Percentiles rank a stretch among this genome's conserved stretches.
These are phyloP conservation scores for Penicillium odoratum DNA, from an alignment of 495 filamentous ascomycete genomes.

Conservation along the genomic window DNA sequence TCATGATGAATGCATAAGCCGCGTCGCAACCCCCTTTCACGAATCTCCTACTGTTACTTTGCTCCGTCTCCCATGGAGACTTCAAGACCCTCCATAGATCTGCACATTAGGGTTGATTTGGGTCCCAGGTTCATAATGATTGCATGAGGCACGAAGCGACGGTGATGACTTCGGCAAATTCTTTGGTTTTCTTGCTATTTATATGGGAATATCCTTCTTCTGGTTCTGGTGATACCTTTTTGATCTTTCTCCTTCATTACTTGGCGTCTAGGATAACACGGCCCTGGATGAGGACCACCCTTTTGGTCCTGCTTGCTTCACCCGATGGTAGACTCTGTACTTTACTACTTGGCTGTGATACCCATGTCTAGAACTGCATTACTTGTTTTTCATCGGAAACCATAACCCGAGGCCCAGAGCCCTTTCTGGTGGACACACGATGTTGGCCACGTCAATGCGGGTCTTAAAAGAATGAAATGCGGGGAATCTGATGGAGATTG, in stretches of 20 bases:
- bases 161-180: slow-evolving; percentile 21
- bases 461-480: slow-evolving; percentile 12
- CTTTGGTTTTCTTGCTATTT: slow-evolving; percentile 3
- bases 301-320: slow-evolving; percentile 16
- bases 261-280: slow-evolving; percentile 17
- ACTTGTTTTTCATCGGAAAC: slow-evolving; percentile 13
- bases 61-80: slow-evolving; percentile 1
- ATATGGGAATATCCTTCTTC: background rate
- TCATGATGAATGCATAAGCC: slow-evolving; percentile 44
- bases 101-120: slow-evolving; percentile 8
- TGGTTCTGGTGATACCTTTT: slow-evolving; percentile 14
- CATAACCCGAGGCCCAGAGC: slow-evolving; percentile 10
- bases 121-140: slow-evolving; percentile 19
- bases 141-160: slow-evolving; percentile 24
- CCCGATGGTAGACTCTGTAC: slow-evolving; percentile 30
- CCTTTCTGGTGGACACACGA: background rate
- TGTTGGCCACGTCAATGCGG: slow-evolving; percentile 10
- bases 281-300: slow-evolving; percentile 11
- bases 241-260: slow-evolving; percentile 6
- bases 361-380: slow-evolving; percentile 26
- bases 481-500: slow-evolving; percentile 24
- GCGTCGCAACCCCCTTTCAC: slow-evolving; percentile 12
- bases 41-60: slow-evolving; percentile 19
- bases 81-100: slow-evolving; percentile 19
- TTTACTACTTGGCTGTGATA: slow-evolving; percentile 36